Base-by-base conservation (phyloP, 2,329 filamentous ascomycete genomes). In the Nothophoma quercina region DNA sequence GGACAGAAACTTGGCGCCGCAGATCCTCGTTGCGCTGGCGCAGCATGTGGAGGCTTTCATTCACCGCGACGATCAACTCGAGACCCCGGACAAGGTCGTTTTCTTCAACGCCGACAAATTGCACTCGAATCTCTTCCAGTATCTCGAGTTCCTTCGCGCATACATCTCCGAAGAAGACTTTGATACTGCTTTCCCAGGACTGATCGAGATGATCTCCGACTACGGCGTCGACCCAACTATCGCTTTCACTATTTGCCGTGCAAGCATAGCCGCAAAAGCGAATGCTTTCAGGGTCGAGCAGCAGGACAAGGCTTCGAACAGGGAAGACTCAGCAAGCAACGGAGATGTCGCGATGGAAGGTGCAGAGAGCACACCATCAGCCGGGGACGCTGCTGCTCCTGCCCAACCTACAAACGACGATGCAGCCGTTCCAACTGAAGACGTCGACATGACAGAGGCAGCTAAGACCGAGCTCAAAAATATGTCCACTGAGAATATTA, bases 71-170 rank as follows among this genome's bases (percentile, higher is more conserved):
- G 83, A 88, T 6, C 86, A 91, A 28, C 83, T 88, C 4, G 86
- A 91, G 23, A 88, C 90, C 0, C 92, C 96, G 56, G 87, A 97
- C 70, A 99, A 99, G 73, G 88, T 93, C 34, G 78, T 98, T 10
- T 90, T 91, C 2, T 91, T 91, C 43, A 87, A 96, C 60, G 84
- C 96, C 44, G 95, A 99, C 70, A 93, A 96, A 70, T 88, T 96
- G 16, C 91, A 96, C 62, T 85, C 90, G 54, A 88, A 93, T 7
- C 82, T 98, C 19, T 84, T 86, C 19, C 93, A 97, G 67, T 99
- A 96, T 68, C 81, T 98, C 15, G 95, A 98, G 65, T 83, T 97
- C 6, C 82, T 99, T 25, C 89, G 89, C 69, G 90, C 85, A 69
- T 96, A 92, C 66, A 77, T 97, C 23, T 82, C 87, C 0, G 80